phyloP scores from a whole-genome alignment of 129 eudicot genomes.

The Apium graveolens region DNA sequence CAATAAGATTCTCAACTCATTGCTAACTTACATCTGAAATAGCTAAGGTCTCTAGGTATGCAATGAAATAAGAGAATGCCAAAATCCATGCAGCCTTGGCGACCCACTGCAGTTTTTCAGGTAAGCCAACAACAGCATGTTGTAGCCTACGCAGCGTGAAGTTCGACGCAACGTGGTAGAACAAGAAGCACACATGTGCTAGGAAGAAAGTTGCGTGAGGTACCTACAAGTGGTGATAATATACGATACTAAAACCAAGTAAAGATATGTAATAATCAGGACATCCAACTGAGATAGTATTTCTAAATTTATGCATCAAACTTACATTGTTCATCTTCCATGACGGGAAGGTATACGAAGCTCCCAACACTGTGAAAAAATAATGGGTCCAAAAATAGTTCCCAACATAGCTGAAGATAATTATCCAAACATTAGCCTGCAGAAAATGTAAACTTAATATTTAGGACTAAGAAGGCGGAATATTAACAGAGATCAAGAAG shows the following conservation, averaged over 20 bases:
- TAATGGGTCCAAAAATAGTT: slow-evolving; percentile 98
- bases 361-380: slow-evolving; percentile 90
- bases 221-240: slow-evolving; percentile 37
- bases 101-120: slow-evolving; percentile 63
- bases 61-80: slow-evolving; percentile 73
- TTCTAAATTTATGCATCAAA: neutral
- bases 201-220: slow-evolving; percentile 92
- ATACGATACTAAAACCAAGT: neutral
- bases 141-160: slow-evolving; percentile 79
- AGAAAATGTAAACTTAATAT: neutral
- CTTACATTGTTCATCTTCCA: slow-evolving; percentile 96
- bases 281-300: slow-evolving; percentile 7
- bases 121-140: slow-evolving; percentile 52
- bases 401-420: slow-evolving; percentile 85
- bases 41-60: slow-evolving; percentile 81
- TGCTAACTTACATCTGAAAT: slow-evolving; percentile 68
- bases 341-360: slow-evolving; percentile 93
- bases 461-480: no score
- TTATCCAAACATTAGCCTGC: slow-evolving; percentile 91
- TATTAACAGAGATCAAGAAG: neutral
- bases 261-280: neutral
- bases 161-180: slow-evolving; percentile 82
- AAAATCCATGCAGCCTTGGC: slow-evolving; percentile 75
- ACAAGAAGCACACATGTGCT: slow-evolving; percentile 77
- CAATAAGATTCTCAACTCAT: neutral